Evolutionary conservation across 371 early-diverging fungal genomes (phyloP), one percentile per base, ranked within the genome.

Genomic region (Batkoa obscura): DNA sequence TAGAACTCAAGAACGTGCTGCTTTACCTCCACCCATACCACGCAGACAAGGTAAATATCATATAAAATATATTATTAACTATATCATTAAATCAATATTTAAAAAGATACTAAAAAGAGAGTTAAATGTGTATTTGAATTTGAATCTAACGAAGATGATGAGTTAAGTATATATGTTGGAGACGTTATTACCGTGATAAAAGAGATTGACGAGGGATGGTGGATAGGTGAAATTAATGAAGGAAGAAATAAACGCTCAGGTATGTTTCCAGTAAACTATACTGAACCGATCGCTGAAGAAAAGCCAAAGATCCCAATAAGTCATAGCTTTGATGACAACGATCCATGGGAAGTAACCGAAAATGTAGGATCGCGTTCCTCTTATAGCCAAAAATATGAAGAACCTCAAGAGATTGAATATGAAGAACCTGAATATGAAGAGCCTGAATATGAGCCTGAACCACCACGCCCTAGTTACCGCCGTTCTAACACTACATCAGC

Each of bases 231-330:
- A 59, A 60, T 80, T 4, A 62, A 66, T 15, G 72, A 60, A 36
- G 69, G 74, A 13, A 6, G 10, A 15, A 57, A 53, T 3, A 35
- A 66, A 39, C 63, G 63, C 3, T 34, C 38, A 37, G 90, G 90
- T 17, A 76, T 89, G 62, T 88, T 89, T 64, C 90, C 90, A n/a
- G 75, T 76, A n/a, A 84, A 84, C 57, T 87, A 87, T 55, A 80
- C 79, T 2, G 82, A 81, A 47, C 72, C 36, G 6, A 4, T 38
- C 39, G 32, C 69, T 39, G 55, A 63, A 6, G 46, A 36, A 42
- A 60, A 60, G 30, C 52, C 66, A 37, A 13, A 8, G n/a, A 32
- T 36, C 33, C 3, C 36, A 13, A 5, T 13, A 33, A 8, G 33
- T 32, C 15, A 36, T 8, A 2, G n/a, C 32, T 39, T 34, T 15